A percentile compares a stretch with the other conserved stretches of the same genome.
Evolutionary conservation across 2,329 filamentous ascomycete genomes (phyloP).

Genomic region (Fusarium decemcellulare): DNA sequence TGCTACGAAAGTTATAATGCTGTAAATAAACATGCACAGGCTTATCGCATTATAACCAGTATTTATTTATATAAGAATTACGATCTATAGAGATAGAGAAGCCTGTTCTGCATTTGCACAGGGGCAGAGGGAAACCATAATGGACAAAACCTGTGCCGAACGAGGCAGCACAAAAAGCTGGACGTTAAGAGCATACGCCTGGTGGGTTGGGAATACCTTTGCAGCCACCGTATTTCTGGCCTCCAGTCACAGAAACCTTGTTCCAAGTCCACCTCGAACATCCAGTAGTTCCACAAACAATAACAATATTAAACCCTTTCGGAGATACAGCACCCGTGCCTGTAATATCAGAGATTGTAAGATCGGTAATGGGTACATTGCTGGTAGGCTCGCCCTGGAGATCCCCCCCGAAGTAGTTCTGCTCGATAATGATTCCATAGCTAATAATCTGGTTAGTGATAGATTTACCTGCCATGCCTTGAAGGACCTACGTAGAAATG

Average conservation of each 20-base stretch:
- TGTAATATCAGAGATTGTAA: conserved; percentile 57
- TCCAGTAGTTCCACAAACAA: conserved; percentile 62
- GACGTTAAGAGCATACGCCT: too few relatives aligned
- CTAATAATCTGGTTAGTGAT: conserved; percentile 1
- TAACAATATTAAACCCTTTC: conserved; percentile 59
- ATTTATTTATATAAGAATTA: too few relatives aligned
- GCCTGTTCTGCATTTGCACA: too few relatives aligned
- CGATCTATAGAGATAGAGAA: too few relatives aligned
- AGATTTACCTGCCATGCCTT: background rate
- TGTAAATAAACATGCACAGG: too few relatives aligned
- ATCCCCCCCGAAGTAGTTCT: conserved; percentile 62
- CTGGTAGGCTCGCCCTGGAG: conserved; percentile 58
- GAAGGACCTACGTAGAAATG: conserved; percentile 49
- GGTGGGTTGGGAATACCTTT: conserved; percentile 34
- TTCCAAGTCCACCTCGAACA: conserved; percentile 66
- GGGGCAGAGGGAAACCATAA: too few relatives aligned
- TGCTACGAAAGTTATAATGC: too few relatives aligned
- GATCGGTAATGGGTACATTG: conserved; percentile 64
- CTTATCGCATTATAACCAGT: too few relatives aligned
- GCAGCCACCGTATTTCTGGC: conserved; percentile 54
- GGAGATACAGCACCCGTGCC: conserved; percentile 55
- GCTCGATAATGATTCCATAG: conserved; percentile 54
- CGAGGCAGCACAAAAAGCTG: too few relatives aligned
- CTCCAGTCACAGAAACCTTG: conserved; percentile 63
- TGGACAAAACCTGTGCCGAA: too few relatives aligned